Evolutionary conservation across 345 rosid species (phyloP).

Genomic region (Carallia pectinifolia): DNA sequence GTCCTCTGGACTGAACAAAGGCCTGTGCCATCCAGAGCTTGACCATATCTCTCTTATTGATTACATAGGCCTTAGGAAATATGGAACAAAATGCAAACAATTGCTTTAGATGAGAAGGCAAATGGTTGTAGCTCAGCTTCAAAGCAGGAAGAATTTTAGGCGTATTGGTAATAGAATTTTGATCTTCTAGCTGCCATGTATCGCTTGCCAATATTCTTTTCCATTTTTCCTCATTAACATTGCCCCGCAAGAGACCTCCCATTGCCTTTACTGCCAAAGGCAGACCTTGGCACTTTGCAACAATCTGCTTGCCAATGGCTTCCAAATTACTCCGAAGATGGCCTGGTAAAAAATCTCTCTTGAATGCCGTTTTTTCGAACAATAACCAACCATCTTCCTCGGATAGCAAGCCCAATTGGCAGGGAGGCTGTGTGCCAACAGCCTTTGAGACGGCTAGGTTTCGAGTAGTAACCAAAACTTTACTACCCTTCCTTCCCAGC

Average conservation of each 20-base stretch:
- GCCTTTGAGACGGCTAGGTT: constrained; percentile 6
- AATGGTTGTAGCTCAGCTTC: constrained; percentile 22
- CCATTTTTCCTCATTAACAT: constrained; percentile 10
- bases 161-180: not conserved
- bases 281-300: constrained; percentile 28
- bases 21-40: constrained; percentile 30
- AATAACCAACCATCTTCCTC: constrained; percentile 8
- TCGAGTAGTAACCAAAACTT: constrained; percentile 24
- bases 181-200: constrained; percentile 12
- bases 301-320: constrained; percentile 17
- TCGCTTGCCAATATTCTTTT: not conserved
- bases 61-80: constrained; percentile 26
- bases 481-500: constrained; percentile 9
- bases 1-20: constrained; percentile 5
- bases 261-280: constrained; percentile 29
- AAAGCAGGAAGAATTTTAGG: constrained; percentile 18
- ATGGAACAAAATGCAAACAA: constrained; percentile 27
- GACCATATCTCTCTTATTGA: constrained; percentile 23
- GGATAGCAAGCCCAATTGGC: not conserved
- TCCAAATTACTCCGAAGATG: not conserved
- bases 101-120: constrained; percentile 23
- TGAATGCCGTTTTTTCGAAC: not conserved
- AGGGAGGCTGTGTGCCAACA: constrained; percentile 1
- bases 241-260: constrained; percentile 23
- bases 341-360: not conserved